Evolutionary conservation across 2,329 filamentous ascomycete genomes (phyloP).

Genomic region (Fusarium fracticaudum): DNA sequence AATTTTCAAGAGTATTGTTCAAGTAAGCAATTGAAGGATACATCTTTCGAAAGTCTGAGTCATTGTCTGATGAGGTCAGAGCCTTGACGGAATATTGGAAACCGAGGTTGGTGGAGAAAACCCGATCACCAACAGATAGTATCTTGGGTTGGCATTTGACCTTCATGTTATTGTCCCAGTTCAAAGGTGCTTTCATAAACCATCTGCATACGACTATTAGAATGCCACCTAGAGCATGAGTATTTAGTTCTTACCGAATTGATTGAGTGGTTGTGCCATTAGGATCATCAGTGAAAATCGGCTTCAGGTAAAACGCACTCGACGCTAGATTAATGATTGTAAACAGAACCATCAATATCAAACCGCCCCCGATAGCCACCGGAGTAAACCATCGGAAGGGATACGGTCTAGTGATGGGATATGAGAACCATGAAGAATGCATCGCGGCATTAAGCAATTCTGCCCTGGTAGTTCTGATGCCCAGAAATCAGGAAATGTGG

Average conservation of each 20-base stretch:
- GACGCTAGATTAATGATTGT: constrained; percentile 24
- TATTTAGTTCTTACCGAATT: background rate
- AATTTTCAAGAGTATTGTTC: constrained; percentile 9
- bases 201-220: background rate
- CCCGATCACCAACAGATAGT: constrained; percentile 18
- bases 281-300: constrained; percentile 11
- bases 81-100: constrained; percentile 21
- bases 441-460: background rate
- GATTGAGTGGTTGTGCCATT: background rate
- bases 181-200: constrained; percentile 24
- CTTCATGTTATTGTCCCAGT: constrained; percentile 10
- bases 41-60: background rate
- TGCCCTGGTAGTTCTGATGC: no score
- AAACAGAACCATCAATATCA: background rate
- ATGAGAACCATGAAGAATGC: constrained; percentile 26
- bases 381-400: constrained; percentile 29
- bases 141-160: constrained; percentile 17
- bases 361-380: background rate
- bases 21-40: constrained; percentile 13
- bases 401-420: constrained; percentile 10
- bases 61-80: background rate
- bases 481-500: background rate
- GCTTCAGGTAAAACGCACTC: constrained; percentile 16
- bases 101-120: constrained; percentile 7
- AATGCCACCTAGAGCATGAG: fast-evolving